Conservation (phyloP, 139 green algal genomes). For the Tetraselmis striata region DNA sequence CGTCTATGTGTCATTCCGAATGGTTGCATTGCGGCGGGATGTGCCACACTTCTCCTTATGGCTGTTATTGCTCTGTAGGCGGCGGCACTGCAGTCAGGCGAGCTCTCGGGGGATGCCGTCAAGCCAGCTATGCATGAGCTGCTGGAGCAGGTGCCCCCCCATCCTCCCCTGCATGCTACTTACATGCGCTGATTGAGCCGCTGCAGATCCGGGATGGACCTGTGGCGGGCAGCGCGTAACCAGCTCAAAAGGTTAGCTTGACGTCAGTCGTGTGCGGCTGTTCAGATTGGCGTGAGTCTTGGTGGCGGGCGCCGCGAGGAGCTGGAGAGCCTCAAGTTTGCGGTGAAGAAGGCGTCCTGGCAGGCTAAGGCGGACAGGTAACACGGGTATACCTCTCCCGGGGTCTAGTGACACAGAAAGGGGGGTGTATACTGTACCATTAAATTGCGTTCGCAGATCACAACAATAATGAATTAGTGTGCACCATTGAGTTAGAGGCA, state of each 20-base stretch:
- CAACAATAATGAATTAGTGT: no score
- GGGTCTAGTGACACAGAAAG: neutral
- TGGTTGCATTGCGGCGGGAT: no score
- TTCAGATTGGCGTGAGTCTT: neutral
- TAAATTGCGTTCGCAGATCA: neutral
- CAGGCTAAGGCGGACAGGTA: neutral
- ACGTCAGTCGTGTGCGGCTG: neutral
- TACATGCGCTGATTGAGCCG: neutral
- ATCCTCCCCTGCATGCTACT: neutral
- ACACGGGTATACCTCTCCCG: neutral
- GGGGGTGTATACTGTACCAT: neutral
- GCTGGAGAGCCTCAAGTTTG: neutral
- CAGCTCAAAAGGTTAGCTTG: no score
- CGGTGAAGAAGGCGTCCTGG: neutral
- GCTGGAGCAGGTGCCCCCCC: neutral
- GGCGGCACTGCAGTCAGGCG: neutral
- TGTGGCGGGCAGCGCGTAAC: no score
- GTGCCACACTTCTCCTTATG: neutral
- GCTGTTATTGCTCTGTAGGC: neutral
- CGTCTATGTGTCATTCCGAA: neutral
- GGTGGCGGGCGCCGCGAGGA: neutral
- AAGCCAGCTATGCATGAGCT: neutral
- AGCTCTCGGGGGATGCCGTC: neutral
- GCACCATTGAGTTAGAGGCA: neutral
- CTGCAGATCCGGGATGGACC: no score